Evolutionary conservation across 2,329 filamentous ascomycete species (phyloP), one percentile per base, ranked within the genome.

Genomic region (Dothistroma pini): DNA sequence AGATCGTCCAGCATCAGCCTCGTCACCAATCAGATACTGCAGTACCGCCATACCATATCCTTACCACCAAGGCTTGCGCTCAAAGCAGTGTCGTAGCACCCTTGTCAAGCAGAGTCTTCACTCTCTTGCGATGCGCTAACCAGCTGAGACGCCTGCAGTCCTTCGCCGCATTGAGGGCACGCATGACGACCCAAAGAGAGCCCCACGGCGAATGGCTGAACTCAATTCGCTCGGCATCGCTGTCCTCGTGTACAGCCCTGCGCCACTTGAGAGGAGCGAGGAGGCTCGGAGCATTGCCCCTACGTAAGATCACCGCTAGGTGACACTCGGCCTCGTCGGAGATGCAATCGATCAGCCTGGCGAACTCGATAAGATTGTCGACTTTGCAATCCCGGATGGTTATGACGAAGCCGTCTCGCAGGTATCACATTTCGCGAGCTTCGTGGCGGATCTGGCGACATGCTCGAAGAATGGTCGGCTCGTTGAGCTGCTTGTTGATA

Each of bases 381-480:
- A 41, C 52, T 10, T 56, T 19, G 52, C 53, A 56, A 21, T 56
- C 16, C 4, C 10, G 3, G 7, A 60, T 14, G 1, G 2, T 50
- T 31, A 41, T 25, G 6, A 3, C 2, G 52, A 60, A 60, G 29
- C n/a, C n/a, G 58, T 60, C 56, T 10, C n/a, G 31, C 9, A 35
- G 34, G 31, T 41, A 50, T 41, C 44, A 60, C 25, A 60, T 56
- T 21, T 29, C 22, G n/a, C 31, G 41, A 10, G 58, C 53, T 56
- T 60, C 58, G 1, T 10, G 10, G 5, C 58, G 52, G 47, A 60
- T 47, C 44, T 60, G 52, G 14, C 19, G 52, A 31, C 47, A 29
- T 5, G 44, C 51, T n/a, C 10, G n/a, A 8, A 60, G 58, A 31
- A 56, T 38, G 9, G 34, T 4, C 10, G 14, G 14, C 34, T 38